phyloP scores from a whole-genome alignment of 208 protist genomes.

The Trypanosomatidae sp. region DNA sequence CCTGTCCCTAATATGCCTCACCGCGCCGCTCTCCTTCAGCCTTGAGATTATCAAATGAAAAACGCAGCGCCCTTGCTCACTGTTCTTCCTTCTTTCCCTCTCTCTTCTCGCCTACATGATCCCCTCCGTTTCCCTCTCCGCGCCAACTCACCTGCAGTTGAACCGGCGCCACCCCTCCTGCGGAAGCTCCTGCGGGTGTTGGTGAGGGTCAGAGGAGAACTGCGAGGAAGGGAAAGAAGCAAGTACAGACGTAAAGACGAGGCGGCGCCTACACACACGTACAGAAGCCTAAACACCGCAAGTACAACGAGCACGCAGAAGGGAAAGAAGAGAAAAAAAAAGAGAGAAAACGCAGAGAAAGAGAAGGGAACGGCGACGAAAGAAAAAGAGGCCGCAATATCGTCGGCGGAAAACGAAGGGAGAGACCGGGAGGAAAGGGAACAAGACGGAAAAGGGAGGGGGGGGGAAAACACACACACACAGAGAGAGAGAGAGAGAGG shows the following conservation, averaged over 20 bases:
- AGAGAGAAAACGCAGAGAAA: background rate
- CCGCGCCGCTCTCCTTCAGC: background rate
- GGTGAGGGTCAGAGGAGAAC: background rate
- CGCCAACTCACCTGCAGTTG: background rate
- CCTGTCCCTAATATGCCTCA: background rate
- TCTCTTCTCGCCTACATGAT: background rate
- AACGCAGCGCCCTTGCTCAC: background rate
- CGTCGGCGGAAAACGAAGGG: background rate
- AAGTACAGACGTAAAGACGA: background rate
- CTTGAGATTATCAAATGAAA: background rate
- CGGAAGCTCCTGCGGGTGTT: background rate
- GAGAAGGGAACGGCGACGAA: background rate
- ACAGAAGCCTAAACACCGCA: background rate
- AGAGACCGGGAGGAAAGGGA: background rate
- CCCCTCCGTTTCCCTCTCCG: background rate
- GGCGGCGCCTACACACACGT: background rate
- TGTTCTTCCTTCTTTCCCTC: slow-evolving; percentile 7
- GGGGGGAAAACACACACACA: background rate
- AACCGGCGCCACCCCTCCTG: background rate
- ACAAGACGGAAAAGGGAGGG: background rate
- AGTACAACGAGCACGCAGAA: background rate
- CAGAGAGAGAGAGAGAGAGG: background rate
- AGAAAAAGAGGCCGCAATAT: background rate
- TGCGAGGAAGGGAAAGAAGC: background rate
- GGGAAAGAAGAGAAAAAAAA: background rate